Base-by-base conservation (phyloP, 1,139 yeast species). In the Suhomyces ambrosiae region DNA sequence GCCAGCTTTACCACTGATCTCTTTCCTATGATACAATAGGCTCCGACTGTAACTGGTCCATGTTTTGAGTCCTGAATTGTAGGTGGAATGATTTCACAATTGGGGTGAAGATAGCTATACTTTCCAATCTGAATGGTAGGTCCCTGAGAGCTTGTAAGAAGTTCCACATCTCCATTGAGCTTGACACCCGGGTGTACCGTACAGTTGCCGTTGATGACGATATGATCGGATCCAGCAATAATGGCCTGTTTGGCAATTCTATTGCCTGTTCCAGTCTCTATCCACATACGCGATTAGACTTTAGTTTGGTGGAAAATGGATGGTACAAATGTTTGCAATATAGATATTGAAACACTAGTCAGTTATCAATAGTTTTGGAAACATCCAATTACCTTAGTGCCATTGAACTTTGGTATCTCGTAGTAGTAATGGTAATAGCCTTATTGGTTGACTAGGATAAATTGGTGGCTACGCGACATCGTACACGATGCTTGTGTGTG, bases 221-320 rank as follows among this genome's bases (percentile, higher is more conserved):
- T 59, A 14, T 48, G 45, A 5, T 56, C 49, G 2, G 62, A 41
- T 5, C 64, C 64, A 2, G 45, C 33, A 13, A 68, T 52, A 9
- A 31, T 46, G 1, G 84, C 76, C n/a, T 56, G 49, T 25, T 65
- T 63, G 18, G 84, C 71, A 23, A 83, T 78, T 25, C 82, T 63
- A 52, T 77, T 81, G 1, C 88, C 86, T 3, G 77, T 59, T 5
- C 61, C 45, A 0, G 80, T 75, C 45, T 71, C 78, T 11, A 71
- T 60, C 73, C 71, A 18, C 21, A 18, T 18, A 6, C 5, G 71
- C 30, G 29, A 11, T 8, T 9, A 11, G 26, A 14, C 7, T 23
- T n/a, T 23, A 14, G 10, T 22, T 22, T 22, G 23, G 3, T 22
- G 23, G 10, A 3, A 11, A 22, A 22, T 11, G 6, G n/a, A n/a